Conservation (phyloP, 1,284 basidiomycete species). For the Coniferiporia sulphurascens region DNA sequence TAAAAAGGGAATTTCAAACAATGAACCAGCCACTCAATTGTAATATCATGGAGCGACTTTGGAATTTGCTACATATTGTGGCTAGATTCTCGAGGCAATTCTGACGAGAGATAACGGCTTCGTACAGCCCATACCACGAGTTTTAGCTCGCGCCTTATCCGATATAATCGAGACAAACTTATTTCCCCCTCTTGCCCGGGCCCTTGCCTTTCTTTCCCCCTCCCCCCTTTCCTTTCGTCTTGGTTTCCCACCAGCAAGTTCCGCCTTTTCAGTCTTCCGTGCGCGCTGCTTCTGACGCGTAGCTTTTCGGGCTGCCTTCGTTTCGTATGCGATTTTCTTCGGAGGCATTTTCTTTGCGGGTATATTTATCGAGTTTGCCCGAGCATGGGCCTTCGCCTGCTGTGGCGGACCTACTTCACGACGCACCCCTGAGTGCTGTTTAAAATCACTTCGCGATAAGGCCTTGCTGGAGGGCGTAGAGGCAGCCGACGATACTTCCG, state of each 20-base stretch:
- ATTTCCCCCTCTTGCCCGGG: not conserved
- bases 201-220: not conserved
- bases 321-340: conserved; percentile 59
- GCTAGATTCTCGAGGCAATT: no score
- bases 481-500: not conserved
- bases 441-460: no score
- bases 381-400: not conserved
- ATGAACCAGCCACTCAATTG: no score
- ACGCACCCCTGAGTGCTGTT: no score
- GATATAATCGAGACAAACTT: not conserved
- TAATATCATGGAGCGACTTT: no score
- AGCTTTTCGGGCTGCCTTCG: conserved; percentile 51
- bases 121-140: no score
- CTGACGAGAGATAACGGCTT: no score
- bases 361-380: not conserved
- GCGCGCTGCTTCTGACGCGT: conserved; percentile 53
- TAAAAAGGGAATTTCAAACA: no score
- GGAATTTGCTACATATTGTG: no score
- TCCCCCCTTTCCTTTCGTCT: conserved; percentile 34
- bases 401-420: not conserved
- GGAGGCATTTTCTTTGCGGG: conserved; percentile 18
- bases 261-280: conserved; percentile 63
- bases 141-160: no score
- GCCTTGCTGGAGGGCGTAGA: no score
- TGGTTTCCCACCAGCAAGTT: conserved; percentile 56